Conservation (phyloP, 257 asterid species). For the Salvia rosmarinus region DNA sequence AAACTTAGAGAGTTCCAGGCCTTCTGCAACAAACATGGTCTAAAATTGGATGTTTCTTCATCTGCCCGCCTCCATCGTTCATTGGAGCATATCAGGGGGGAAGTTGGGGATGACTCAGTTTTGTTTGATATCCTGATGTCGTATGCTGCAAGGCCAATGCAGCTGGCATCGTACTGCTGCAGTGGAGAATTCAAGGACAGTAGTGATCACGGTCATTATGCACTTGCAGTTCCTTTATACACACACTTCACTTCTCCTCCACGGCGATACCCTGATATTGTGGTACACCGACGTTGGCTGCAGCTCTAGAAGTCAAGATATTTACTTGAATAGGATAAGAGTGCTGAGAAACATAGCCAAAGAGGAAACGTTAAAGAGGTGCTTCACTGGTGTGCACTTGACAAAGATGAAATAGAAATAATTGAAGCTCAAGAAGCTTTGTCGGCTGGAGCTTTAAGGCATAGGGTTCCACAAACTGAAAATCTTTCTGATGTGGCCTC, state of each 20-base stretch:
- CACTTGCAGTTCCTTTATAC: constrained; percentile 80
- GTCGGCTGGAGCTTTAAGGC: constrained; percentile 53
- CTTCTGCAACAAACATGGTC: constrained; percentile 74
- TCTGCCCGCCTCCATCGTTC: constrained; percentile 62
- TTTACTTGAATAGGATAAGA: constrained; percentile 50
- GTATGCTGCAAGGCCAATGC: constrained; percentile 92
- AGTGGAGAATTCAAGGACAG: constrained; percentile 62
- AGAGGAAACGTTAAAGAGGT: constrained; percentile 42
- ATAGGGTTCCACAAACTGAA: constrained; percentile 49
- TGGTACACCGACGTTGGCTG: constrained; percentile 91
- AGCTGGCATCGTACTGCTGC: constrained; percentile 79
- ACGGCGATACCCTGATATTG: constrained; percentile 83
- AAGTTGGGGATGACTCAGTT: constrained; percentile 61
- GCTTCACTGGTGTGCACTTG: constrained; percentile 60
- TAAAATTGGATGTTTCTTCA: constrained; percentile 63
- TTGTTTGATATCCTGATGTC: constrained; percentile 72
- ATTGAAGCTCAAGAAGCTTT: constrained; percentile 70
- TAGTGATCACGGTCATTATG: constrained; percentile 64
- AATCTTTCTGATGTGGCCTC: constrained; percentile 63
- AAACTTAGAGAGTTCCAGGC: constrained; percentile 75
- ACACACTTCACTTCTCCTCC: constrained; percentile 95
- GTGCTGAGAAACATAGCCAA: constrained; percentile 25
- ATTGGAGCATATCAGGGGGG: constrained; percentile 59
- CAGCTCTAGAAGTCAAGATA: constrained; percentile 72
- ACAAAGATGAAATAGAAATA: constrained; percentile 51